Conservation (phyloP, 768 basidiomycete genomes). For the Amanita thiersii region DNA sequence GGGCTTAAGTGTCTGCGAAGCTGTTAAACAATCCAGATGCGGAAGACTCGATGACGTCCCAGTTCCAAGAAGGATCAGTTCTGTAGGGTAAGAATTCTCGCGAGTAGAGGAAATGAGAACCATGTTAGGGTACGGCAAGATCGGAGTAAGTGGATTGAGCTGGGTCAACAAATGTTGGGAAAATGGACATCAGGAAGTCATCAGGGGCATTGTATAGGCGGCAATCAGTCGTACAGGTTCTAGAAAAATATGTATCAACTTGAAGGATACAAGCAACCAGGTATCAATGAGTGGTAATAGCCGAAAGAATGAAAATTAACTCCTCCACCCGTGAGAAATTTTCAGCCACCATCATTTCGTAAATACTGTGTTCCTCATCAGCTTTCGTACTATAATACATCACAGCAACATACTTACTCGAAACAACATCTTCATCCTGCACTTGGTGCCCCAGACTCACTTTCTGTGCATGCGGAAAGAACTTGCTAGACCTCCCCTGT, state of each 20-base stretch:
- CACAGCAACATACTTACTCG: slow-evolving; percentile 76
- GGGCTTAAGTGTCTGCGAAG: slow-evolving; percentile 35
- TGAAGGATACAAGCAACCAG: too few species aligned
- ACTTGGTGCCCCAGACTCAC: slow-evolving; percentile 80
- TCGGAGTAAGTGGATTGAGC: neutral
- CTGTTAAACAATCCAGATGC: slow-evolving; percentile 66
- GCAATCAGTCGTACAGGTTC: neutral
- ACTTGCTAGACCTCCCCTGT: slow-evolving; percentile 91
- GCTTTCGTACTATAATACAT: too few species aligned
- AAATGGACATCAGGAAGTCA: neutral
- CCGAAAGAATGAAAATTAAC: too few species aligned
- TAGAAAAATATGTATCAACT: neutral
- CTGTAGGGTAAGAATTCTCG: slow-evolving; percentile 16
- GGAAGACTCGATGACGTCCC: slow-evolving; percentile 75
- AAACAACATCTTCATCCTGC: slow-evolving; percentile 84
- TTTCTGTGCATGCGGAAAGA: slow-evolving; percentile 90
- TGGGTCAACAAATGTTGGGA: slow-evolving; percentile 1
- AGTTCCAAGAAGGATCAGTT: slow-evolving; percentile 79
- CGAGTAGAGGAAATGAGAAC: neutral
- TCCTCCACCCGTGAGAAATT: too few species aligned
- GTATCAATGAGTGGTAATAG: too few species aligned
- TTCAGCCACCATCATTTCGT: too few species aligned
- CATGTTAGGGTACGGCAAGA: neutral
- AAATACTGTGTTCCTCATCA: too few species aligned
- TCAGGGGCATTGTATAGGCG: neutral